Evolutionary conservation across 177 flowering plant genomes (phyloP).

Genomic region (Vitis hybrid): DNA sequence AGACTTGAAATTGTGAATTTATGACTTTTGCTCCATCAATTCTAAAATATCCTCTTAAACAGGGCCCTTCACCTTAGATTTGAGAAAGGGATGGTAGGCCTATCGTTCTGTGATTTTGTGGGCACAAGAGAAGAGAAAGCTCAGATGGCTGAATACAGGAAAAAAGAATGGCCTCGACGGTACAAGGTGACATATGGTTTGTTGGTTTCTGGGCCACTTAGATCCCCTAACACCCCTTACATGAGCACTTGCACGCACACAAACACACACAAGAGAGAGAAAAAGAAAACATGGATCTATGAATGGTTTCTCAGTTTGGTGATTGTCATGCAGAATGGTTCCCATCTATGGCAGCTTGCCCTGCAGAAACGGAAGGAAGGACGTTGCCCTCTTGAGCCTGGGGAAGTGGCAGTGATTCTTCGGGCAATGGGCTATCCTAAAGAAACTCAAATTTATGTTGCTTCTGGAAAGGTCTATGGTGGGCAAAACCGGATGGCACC

Average conservation of each 20-base stretch:
- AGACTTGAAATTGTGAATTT: background rate
- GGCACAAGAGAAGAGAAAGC: slow-evolving; percentile 95
- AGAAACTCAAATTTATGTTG: slow-evolving; percentile 98
- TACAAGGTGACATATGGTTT: slow-evolving; percentile 58
- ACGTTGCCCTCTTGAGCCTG: slow-evolving; percentile 97
- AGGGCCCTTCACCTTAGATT: slow-evolving; percentile 99
- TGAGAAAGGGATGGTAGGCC: slow-evolving; percentile 99
- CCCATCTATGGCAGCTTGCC: slow-evolving; percentile 92
- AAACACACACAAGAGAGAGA: too few species aligned
- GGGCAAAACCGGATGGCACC: slow-evolving; percentile 99
- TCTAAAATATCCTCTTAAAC: slow-evolving; percentile 14
- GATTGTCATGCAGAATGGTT: slow-evolving; percentile 73
- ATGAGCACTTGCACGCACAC: too few species aligned
- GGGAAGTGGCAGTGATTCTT: slow-evolving; percentile 97
- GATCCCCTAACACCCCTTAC: background rate
- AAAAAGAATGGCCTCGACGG: slow-evolving; percentile 98
- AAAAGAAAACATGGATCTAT: background rate
- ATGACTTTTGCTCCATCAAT: background rate
- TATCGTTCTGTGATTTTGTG: slow-evolving; percentile 98
- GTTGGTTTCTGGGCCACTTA: background rate
- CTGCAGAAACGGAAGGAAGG: slow-evolving; percentile 98
- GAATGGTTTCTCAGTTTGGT: slow-evolving; percentile 10
- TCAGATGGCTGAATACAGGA: slow-evolving; percentile 86
- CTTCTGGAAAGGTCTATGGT: slow-evolving; percentile 98
- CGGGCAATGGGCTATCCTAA: slow-evolving; percentile 97